Base-by-base conservation (phyloP, 176 grass and related monocot species). In the Zea luxurians region DNA sequence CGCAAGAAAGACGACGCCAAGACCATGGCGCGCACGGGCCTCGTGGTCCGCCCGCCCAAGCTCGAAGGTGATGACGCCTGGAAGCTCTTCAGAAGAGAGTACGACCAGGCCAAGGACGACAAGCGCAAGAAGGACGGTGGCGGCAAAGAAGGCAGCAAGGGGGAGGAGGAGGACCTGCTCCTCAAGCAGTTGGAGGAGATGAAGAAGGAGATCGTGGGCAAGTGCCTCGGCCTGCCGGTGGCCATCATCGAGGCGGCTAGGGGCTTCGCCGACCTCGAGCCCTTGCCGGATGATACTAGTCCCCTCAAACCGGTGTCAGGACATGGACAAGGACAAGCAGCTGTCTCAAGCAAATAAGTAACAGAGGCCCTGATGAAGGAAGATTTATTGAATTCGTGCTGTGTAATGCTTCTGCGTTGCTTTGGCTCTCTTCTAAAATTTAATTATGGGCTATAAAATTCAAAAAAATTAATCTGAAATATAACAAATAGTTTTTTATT, bases 221-320 rank as follows among this genome's bases (percentile, higher is more conserved):
- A 89, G 78, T 89, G 83, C 38, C 78, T 82, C 4, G 83, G 78
- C 67, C 73, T 89, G 61, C 87, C 87, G 37, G 82, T 85, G 12
- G 87, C 79, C 67, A 77, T 89, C 59, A 8, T 82, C 68, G 67
- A 85, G 74, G 87, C 83, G 2, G 78, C 83, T 58, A 85, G 13
- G 17, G 87, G 87, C 36, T 86, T 79, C 61, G 83, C 87, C 12
- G 7, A 0, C 50, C 13, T 37, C 13, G 2, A 61, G 0, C n/a
- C 43, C 16, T 15, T 57, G 47, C 21, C 35, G 6, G 21, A 54
- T 54, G 66, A 44, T 17, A 13, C 21, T 6, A 4, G 7, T 4
- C 2, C 34, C 38, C 38, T 40, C 4, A 40, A 40, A 27, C 27
- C 27, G 27, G 27, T 27, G 27, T 0, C 27, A 27, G 27, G 27